These are phyloP conservation scores for Poa annua DNA, from an alignment of 176 grass and related monocot species.

Conservation along the genomic window DNA sequence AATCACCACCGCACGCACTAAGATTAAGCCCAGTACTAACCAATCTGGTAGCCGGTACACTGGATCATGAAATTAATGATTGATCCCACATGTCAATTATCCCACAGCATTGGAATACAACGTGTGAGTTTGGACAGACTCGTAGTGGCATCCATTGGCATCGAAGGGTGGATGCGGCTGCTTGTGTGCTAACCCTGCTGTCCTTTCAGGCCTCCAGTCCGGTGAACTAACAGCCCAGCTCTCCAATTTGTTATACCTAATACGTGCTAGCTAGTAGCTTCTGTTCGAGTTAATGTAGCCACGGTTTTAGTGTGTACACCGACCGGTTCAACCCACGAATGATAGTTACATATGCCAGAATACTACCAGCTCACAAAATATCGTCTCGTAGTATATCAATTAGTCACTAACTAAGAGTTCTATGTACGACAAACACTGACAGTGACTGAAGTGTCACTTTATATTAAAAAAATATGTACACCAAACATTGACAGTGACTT, in stretches of 20 bases:
- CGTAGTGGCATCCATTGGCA: not conserved
- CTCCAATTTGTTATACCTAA: not conserved
- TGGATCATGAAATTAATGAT: not conserved
- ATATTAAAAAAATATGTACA: too few relatives aligned
- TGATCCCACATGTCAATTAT: conserved; percentile 1
- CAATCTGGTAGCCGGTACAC: not conserved
- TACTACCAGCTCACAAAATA: not conserved
- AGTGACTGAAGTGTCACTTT: not conserved
- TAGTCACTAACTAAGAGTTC: not conserved
- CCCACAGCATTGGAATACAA: not conserved
- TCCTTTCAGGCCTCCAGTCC: conserved; percentile 34
- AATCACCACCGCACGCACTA: not conserved
- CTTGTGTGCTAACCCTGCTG: conserved; percentile 17
- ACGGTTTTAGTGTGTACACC: not conserved
- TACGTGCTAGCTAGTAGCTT: not conserved
- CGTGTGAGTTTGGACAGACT: not conserved
- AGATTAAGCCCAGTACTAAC: not conserved
- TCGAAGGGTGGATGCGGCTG: conserved; percentile 37
- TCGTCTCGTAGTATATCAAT: not conserved
- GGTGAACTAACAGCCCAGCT: not conserved
- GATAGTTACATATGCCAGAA: not conserved
- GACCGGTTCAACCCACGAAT: not conserved
- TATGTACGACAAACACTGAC: not conserved
- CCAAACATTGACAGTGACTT: too few relatives aligned
- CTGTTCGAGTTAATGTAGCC: not conserved